A percentile compares a stretch with the other conserved stretches of the same genome.
These are phyloP conservation scores for Cicer pinnatifidum DNA, from an alignment of 306 rosid species.

Conservation along the genomic window DNA sequence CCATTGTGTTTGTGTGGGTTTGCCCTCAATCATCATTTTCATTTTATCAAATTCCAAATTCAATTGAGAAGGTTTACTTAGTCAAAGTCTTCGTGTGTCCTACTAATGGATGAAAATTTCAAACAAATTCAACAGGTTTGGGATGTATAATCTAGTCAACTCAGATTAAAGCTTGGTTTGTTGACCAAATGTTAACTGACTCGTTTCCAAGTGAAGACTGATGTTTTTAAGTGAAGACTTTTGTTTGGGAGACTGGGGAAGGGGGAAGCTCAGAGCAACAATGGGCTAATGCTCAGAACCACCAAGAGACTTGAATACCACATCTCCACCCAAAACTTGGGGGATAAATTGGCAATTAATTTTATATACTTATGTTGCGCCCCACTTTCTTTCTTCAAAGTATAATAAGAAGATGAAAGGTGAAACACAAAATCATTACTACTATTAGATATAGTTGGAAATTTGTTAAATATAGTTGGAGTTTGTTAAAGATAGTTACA, in stretches of 20 bases:
- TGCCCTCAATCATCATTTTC: background rate
- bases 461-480: no score
- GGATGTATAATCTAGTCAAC: background rate
- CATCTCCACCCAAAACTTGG: background rate
- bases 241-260: no score
- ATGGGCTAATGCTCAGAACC: no score
- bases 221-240: background rate
- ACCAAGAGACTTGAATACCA: no score
- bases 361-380: no score
- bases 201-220: background rate
- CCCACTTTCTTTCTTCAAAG: no score
- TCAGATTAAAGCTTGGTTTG: background rate
- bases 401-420: no score
- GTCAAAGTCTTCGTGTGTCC: background rate
- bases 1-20: background rate
- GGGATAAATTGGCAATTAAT: background rate
- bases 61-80: background rate
- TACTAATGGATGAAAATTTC: background rate
- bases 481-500: no score
- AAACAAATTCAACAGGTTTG: background rate
- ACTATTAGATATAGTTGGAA: no score
- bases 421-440: no score
- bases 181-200: background rate
- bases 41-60: conserved; percentile 2
- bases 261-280: no score